Evolutionary conservation across 805 yeast species (phyloP).

Genomic region (Wickerhamiella cacticola): DNA sequence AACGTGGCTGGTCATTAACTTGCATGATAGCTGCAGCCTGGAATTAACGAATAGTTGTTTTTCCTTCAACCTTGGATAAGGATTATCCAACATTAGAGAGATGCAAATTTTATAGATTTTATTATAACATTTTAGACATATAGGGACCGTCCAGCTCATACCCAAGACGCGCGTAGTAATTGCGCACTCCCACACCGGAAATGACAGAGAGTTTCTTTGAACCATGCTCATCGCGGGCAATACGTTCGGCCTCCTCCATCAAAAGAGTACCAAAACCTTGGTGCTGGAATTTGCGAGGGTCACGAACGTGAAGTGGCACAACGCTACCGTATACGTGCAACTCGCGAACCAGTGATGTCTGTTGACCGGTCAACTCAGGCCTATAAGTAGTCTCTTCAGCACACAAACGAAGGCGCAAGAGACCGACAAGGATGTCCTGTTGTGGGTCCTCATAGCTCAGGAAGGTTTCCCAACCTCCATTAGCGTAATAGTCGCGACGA

Average conservation of each 20-base stretch:
- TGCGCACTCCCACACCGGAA: conserved; percentile 95
- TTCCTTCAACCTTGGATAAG: too few relatives aligned
- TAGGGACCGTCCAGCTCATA: conserved; percentile 89
- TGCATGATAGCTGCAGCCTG: too few relatives aligned
- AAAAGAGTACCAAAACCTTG: conserved; percentile 96
- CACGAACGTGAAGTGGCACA: conserved; percentile 90
- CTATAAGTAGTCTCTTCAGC: conserved; percentile 81
- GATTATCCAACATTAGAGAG: not conserved
- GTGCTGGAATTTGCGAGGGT: conserved; percentile 96
- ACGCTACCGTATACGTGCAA: conserved; percentile 95
- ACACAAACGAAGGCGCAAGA: conserved; percentile 77
- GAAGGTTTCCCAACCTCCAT: conserved; percentile 67
- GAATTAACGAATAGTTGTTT: too few relatives aligned
- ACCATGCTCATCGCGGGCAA: conserved; percentile 91
- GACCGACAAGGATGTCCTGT: conserved; percentile 87
- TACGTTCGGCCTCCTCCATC: conserved; percentile 97
- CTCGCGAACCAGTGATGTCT: conserved; percentile 90
- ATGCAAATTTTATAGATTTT: too few relatives aligned
- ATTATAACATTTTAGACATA: conserved; percentile 61
- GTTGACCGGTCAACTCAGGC: conserved; percentile 72
- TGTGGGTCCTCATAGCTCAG: conserved; percentile 92
- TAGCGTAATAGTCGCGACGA: conserved; percentile 91
- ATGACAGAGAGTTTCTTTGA: conserved; percentile 84
- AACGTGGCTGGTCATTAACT: too few relatives aligned
- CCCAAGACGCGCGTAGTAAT: conserved; percentile 86